phyloP scores from a whole-genome alignment of 352 stramenopile species.

The Pythium aquatile region DNA sequence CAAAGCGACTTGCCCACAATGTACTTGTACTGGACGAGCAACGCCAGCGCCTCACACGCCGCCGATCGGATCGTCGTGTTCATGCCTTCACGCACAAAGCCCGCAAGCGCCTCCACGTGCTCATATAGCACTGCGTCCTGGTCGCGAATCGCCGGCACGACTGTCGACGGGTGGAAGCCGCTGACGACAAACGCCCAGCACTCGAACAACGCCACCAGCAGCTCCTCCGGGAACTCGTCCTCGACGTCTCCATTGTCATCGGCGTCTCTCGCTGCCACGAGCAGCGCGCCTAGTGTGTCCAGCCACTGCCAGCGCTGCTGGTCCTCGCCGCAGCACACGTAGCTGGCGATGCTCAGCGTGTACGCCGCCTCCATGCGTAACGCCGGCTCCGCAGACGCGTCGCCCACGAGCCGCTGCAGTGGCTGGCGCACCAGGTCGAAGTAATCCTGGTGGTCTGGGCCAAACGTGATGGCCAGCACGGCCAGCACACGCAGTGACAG shows the following conservation, averaged over 20 bases:
- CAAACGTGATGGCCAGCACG: conserved; percentile 56
- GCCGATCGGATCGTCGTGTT: conserved; percentile 40
- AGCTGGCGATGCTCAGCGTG: conserved; percentile 53
- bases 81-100: conserved; percentile 49
- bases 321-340: conserved; percentile 60
- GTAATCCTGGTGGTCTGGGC: conserved; percentile 49
- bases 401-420: conserved; percentile 45
- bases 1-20: conserved; percentile 31
- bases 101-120: conserved; percentile 50
- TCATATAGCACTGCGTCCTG: conserved; percentile 43
- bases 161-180: conserved; percentile 39
- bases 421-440: conserved; percentile 45
- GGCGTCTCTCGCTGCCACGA: conserved; percentile 45
- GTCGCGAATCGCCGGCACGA: conserved; percentile 55
- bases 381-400: conserved; percentile 35
- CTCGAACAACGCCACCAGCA: conserved; percentile 58
- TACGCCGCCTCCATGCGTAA: conserved; percentile 55
- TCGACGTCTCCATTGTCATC: conserved; percentile 48
- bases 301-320: conserved; percentile 58
- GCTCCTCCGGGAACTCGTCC: conserved; percentile 37
- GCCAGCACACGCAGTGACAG: conserved; percentile 47
- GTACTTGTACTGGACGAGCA: conserved; percentile 71
- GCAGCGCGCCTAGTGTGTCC: conserved; percentile 44
- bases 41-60: conserved; percentile 54
- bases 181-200: conserved; percentile 66